Base-by-base conservation (phyloP, 2,329 filamentous ascomycete genomes). In the Xylaria sp. region DNA sequence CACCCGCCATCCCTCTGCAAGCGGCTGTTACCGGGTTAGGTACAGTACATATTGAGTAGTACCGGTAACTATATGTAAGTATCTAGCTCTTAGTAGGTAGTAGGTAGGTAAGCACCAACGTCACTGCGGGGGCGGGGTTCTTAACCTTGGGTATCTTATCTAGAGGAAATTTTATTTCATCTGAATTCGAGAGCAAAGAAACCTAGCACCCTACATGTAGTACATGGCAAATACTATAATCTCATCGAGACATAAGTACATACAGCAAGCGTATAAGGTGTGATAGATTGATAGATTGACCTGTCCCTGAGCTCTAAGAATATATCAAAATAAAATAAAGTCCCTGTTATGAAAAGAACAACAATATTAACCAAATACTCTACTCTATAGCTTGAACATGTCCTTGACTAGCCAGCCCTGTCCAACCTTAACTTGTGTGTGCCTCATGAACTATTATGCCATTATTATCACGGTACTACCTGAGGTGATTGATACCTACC, bases 61-160 rank as follows among this genome's bases (percentile, higher is more conserved):
- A n/a, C n/a, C n/a, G n/a, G n/a, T n/a, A n/a, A n/a, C n/a, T n/a
- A n/a, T n/a, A n/a, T n/a, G n/a, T n/a, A n/a, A n/a, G n/a, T n/a
- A n/a, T 50, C 44, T 10, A 53, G 32, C 29, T 32, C 27, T 13
- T 21, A 29, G 6, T 48, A 37, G 13, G 13, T 10, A 6, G 21
- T 18, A 63, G 6, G 16, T 42, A 58, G 1, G 40, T 27, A 63
- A 32, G 25, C 29, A 25, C 18, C 13, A 27, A 70, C 62, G 66
- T 70, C 69, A 66, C 62, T 69, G 69, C 69, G 69, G 69, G 69
- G 69, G 69, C 66, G 69, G 69, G 69, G 69, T 69, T 60, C 35
- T 64, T 23, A 40, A 40, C 35, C 25, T 16, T n/a, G n/a, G n/a
- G n/a, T n/a, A n/a, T n/a, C n/a, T n/a, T n/a, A n/a, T n/a, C n/a